Evolutionary conservation across 768 basidiomycete genomes (phyloP).

Genomic region (Mycena haematopus): DNA sequence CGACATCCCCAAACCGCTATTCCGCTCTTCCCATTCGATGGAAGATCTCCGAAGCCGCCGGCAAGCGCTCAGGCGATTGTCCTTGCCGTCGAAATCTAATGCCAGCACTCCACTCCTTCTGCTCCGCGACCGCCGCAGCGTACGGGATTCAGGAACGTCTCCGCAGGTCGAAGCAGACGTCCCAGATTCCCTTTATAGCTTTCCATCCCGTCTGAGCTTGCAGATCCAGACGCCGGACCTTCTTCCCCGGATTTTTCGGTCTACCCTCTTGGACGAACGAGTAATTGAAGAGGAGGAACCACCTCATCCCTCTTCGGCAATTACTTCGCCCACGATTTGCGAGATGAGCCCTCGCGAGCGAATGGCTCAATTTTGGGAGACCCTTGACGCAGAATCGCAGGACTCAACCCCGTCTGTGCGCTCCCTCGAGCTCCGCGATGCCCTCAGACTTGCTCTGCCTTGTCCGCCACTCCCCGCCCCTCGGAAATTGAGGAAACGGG

Average conservation of each 20-base stretch:
- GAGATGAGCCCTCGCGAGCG: conserved; percentile 34
- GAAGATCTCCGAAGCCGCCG: conserved; percentile 21
- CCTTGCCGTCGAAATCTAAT: conserved; percentile 18
- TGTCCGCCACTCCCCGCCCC: conserved; percentile 30
- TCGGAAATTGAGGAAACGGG: conserved; percentile 43
- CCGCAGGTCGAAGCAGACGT: conserved; percentile 16
- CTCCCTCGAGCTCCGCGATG: conserved; percentile 28
- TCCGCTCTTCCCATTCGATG: conserved; percentile 27
- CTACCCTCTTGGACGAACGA: conserved; percentile 21
- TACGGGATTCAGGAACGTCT: conserved; percentile 7
- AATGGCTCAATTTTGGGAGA: conserved; percentile 51
- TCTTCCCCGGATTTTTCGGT: conserved; percentile 31
- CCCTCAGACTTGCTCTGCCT: conserved; percentile 23
- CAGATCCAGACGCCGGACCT: conserved; percentile 25
- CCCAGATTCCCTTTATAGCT: conserved; percentile 10
- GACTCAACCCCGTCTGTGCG: conserved; percentile 11
- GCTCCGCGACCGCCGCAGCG: conserved; percentile 3
- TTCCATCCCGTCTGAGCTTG: conserved; percentile 15
- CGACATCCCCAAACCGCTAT: conserved; percentile 7
- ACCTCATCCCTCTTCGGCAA: conserved; percentile 9
- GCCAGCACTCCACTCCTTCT: neutral
- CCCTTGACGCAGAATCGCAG: conserved; percentile 44
- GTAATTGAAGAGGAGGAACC: conserved; percentile 14
- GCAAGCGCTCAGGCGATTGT: conserved; percentile 12
- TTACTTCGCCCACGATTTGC: conserved; percentile 27